Conservation (phyloP, 176 grass and related monocot species). For the Leersia perrieri region DNA sequence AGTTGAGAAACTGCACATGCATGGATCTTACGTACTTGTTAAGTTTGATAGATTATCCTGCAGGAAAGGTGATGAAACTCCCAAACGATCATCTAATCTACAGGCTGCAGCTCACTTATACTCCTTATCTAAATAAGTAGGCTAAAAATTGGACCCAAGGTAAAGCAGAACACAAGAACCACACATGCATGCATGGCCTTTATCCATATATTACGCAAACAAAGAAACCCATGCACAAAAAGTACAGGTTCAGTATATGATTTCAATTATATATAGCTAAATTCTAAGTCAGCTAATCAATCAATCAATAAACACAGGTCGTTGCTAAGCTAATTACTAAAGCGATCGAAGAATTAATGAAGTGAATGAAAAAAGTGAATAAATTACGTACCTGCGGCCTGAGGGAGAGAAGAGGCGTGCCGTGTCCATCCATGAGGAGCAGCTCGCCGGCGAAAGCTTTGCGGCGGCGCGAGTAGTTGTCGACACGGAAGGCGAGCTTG, state of each 20-base stretch:
- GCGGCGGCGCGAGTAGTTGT: conserved; percentile 69
- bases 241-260: too few species aligned
- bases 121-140: too few species aligned
- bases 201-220: too few species aligned
- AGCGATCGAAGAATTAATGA: background rate
- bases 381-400: conserved; percentile 88
- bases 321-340: too few species aligned
- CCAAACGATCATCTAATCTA: background rate
- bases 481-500: conserved; percentile 67
- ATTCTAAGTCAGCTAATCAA: too few species aligned
- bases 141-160: too few species aligned
- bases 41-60: background rate
- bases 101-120: too few species aligned
- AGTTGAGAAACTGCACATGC: background rate
- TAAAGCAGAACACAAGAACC: too few species aligned
- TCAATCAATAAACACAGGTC: too few species aligned
- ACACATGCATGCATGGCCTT: too few species aligned
- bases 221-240: too few species aligned
- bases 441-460: conserved; percentile 72
- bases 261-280: too few species aligned
- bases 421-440: conserved; percentile 71
- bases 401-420: conserved; percentile 51
- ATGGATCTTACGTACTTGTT: background rate
- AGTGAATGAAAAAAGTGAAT: background rate
- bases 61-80: background rate